Evolutionary conservation across 2,329 filamentous ascomycete species (phyloP).

Genomic region (Byssochlamys sp.): DNA sequence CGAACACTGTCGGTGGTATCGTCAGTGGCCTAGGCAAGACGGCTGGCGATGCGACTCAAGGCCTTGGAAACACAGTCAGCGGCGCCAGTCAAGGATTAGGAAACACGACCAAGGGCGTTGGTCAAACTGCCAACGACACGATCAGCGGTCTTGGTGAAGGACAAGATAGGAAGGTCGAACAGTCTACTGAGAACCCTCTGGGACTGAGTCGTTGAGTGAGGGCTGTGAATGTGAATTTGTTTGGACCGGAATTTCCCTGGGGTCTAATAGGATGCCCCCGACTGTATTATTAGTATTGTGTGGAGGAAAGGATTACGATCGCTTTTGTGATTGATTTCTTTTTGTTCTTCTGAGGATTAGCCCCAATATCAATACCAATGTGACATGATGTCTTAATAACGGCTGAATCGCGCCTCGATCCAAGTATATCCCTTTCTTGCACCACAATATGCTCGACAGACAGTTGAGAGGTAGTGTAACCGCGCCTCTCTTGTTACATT

Average conservation of each 20-base stretch:
- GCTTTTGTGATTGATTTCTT: not conserved
- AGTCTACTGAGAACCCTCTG: slow-evolving; percentile 15
- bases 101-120: slow-evolving; percentile 14
- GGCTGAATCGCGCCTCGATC: too few relatives aligned
- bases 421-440: too few relatives aligned
- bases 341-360: too few relatives aligned
- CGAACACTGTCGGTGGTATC: slow-evolving; percentile 13
- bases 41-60: slow-evolving; percentile 15
- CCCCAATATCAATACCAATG: too few relatives aligned
- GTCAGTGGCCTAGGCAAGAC: slow-evolving; percentile 19
- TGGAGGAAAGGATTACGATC: not conserved
- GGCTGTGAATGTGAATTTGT: not conserved
- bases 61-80: slow-evolving; percentile 21
- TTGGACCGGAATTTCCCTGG: not conserved
- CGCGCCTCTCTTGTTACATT: too few relatives aligned
- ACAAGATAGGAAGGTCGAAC: slow-evolving; percentile 11
- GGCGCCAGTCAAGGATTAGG: slow-evolving; percentile 15
- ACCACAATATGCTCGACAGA: too few relatives aligned
- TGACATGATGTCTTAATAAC: too few relatives aligned
- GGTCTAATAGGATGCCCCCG: not conserved
- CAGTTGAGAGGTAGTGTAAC: too few relatives aligned
- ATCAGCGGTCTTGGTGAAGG: slow-evolving; percentile 8
- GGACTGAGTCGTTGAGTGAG: slow-evolving; percentile 9
- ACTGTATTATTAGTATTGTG: not conserved
- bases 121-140: slow-evolving; percentile 15